Base-by-base conservation (phyloP, 305 asterid genomes). In the Fraxinus sp. region DNA sequence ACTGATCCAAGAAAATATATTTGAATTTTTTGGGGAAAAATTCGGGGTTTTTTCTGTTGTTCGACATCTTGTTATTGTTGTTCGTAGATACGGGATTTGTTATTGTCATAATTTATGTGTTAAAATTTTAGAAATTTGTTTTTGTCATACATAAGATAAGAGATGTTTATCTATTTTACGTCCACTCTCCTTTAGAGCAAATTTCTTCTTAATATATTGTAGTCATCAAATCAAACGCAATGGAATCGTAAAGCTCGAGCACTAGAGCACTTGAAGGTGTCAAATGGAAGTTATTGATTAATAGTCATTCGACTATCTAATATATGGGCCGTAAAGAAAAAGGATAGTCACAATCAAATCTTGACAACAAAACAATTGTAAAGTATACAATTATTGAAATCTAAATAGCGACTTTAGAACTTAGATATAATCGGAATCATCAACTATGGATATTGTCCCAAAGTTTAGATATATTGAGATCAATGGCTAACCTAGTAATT, bases 1-100 rank as follows among this genome's bases (percentile, higher is more conserved):
- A 95, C 97, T 79, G 98, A 95, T 89, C 90, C 97, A 3, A 92
- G 97, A 84, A 84, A 79, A 73, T 80, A 84, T 79, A 84, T 73
- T 80, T 92, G 86, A 90, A 18, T 26, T 62, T 46, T 81, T 16
- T 55, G 39, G 8, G 9, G 0, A 10, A 10, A 41, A 8, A 9
- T 0, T 2, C 16, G 14, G 20, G 20, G 4, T 49, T 4, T 16
- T 52, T 14, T 52, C 62, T 5, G 49, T 41, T 52, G 22, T 52
- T 52, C 20, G 22, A 46, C 55, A 13, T 46, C 55, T 8, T 43
- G 16, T 49, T 49, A 14, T 14, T 1, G 7, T 52, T 52, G 77
- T 13, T 84, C 55, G 20, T 52, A 52, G 62, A 77, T 62, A 36
- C 66, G 32, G 71, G 43, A 62, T 24, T 8, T 62, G 14, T 62